Evolutionary conservation across 2,329 filamentous ascomycete species (phyloP).

Genomic region (Dryadomyces quercus-mongolicae): DNA sequence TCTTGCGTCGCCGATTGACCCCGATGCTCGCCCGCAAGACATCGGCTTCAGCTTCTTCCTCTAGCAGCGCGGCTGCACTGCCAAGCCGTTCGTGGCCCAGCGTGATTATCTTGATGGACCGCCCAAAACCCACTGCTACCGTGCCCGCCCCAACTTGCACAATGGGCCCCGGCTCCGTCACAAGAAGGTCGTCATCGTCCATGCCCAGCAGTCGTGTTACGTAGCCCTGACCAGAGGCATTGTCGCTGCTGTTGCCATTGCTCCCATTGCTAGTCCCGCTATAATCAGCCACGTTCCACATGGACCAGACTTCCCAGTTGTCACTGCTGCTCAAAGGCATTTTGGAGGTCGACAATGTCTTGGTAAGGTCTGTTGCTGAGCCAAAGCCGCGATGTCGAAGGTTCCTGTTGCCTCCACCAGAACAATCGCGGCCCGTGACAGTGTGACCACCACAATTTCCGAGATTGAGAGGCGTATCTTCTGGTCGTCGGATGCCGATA

Average conservation of each 20-base stretch:
- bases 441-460: constrained; percentile 6
- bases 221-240: constrained; percentile 2
- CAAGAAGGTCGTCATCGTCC: constrained; percentile 28
- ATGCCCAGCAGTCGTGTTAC: constrained; percentile 28
- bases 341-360: not conserved
- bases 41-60: not conserved
- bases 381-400: constrained; percentile 10
- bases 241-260: constrained; percentile 23
- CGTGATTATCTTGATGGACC: constrained; percentile 58
- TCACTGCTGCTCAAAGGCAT: constrained; percentile 16
- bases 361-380: not conserved
- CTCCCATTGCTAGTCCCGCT: constrained; percentile 12
- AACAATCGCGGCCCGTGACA: not conserved
- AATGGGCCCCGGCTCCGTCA: constrained; percentile 54
- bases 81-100: constrained; percentile 55
- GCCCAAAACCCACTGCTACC: constrained; percentile 59
- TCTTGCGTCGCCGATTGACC: constrained; percentile 1
- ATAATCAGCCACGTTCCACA: constrained; percentile 30
- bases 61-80: constrained; percentile 18
- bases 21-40: not conserved
- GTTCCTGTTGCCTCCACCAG: no score
- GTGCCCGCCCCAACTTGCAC: constrained; percentile 49
- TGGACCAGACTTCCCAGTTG: constrained; percentile 44
- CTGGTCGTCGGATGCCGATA: constrained; percentile 45
- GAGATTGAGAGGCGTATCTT: not conserved